Evolutionary conservation across 225 moss, liverwort and hornwort genomes (phyloP).

Genomic region (Pseudisothecium myosuroides): DNA sequence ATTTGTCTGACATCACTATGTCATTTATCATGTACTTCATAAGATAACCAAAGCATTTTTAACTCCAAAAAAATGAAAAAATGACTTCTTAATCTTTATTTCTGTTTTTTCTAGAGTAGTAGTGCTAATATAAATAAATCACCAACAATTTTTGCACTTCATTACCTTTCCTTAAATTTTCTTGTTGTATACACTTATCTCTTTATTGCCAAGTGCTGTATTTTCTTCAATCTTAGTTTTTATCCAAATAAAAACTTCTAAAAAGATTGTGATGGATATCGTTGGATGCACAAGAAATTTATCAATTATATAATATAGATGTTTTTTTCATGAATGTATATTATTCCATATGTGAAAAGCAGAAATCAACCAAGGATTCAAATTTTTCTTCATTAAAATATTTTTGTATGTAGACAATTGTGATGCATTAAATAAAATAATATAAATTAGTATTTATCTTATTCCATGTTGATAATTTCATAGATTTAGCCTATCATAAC

Average conservation of each 20-base stretch:
- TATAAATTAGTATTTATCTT: neutral
- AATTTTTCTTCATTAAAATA: neutral
- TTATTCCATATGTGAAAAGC: neutral
- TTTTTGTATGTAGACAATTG: fast-evolving
- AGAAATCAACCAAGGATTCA: neutral
- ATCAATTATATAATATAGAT: neutral
- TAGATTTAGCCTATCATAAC: neutral
- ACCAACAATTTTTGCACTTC: neutral
- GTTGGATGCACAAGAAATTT: neutral
- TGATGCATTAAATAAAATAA: neutral
- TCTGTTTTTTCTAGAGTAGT: neutral
- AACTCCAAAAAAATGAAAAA: neutral
- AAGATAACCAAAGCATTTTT: neutral
- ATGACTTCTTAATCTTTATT: no score
- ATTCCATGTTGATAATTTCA: neutral
- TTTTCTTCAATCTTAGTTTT: neutral
- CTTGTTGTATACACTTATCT: neutral
- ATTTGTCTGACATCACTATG: no score
- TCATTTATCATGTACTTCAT: neutral
- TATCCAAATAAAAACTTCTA: neutral
- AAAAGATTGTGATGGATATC: neutral
- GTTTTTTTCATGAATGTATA: neutral
- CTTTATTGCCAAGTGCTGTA: neutral
- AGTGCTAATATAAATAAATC: neutral
- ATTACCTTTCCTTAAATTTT: neutral